A percentile compares a stretch with the other conserved stretches of the same genome.
phyloP scores from a whole-genome alignment of 371 early-diverging fungal species.

The Apophysomyces elegans region DNA sequence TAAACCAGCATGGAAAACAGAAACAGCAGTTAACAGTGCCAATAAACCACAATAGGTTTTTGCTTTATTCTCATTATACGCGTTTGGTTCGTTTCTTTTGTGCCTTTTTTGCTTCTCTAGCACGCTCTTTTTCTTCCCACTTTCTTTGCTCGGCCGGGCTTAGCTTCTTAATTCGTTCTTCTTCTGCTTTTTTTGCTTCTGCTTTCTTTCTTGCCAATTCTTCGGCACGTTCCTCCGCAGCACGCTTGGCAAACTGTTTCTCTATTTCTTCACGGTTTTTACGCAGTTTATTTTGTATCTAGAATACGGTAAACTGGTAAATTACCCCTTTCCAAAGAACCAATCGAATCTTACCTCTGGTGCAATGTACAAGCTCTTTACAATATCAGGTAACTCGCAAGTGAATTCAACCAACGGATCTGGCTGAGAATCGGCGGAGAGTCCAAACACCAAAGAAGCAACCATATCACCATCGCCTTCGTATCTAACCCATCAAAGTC shows the following conservation, averaged over 20 bases:
- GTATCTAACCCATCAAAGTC: conserved; percentile 15
- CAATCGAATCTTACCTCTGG: conserved; percentile 27
- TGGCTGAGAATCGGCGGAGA: conserved; percentile 5
- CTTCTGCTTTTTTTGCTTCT: conserved; percentile 73
- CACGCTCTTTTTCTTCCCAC: conserved; percentile 76
- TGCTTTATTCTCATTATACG: conserved; percentile 32
- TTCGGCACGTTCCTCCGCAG: conserved; percentile 54
- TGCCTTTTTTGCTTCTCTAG: conserved; percentile 63
- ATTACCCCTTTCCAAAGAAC: too few species aligned
- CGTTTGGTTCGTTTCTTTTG: conserved; percentile 58
- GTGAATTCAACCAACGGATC: conserved; percentile 39
- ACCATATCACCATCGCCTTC: conserved; percentile 24
- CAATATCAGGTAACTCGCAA: conserved; percentile 39
- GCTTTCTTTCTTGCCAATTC: conserved; percentile 55
- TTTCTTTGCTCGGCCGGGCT: conserved; percentile 75
- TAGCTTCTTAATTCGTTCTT: conserved; percentile 64
- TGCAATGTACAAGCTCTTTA: conserved; percentile 26
- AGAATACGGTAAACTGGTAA: neutral
- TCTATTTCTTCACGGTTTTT: conserved; percentile 53
- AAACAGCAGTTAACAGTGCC: neutral
- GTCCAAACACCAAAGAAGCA: conserved; percentile 12
- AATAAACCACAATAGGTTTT: neutral
- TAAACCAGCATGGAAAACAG: conserved; percentile 39
- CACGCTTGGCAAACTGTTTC: conserved; percentile 52
- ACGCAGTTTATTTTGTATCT: conserved; percentile 39